Evolutionary conservation across 441 rosid species (phyloP).

Genomic region (Mallotus repandus): DNA sequence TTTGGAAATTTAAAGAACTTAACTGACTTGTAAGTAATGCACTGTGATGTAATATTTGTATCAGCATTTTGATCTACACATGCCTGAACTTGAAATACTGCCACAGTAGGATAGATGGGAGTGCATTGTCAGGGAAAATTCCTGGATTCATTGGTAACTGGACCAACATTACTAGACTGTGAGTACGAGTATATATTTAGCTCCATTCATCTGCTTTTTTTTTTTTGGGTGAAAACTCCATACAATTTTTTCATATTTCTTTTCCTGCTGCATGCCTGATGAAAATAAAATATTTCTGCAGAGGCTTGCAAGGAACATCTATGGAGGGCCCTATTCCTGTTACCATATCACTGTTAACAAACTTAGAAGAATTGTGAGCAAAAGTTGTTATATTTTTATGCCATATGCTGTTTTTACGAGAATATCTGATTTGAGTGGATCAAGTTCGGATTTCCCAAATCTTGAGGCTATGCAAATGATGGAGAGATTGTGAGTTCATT

Average conservation of each 20-base stretch:
- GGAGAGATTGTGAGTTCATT: constrained; percentile 47
- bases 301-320: constrained; percentile 78
- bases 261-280: not conserved
- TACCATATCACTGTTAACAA: constrained; percentile 48
- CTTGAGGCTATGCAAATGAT: constrained; percentile 32
- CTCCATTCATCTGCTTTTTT: not conserved
- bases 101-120: constrained; percentile 86
- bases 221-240: no score
- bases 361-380: constrained; percentile 54
- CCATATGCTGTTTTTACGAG: constrained; percentile 46
- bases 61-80: not conserved
- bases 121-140: constrained; percentile 60
- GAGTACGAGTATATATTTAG: constrained; percentile 43
- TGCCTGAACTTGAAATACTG: constrained; percentile 9
- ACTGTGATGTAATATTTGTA: not conserved
- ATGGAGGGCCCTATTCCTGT: constrained; percentile 87
- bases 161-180: constrained; percentile 59
- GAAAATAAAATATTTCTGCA: constrained; percentile 21
- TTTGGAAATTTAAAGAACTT: constrained; percentile 58
- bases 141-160: constrained; percentile 83
- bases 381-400: not conserved
- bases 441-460: constrained; percentile 52
- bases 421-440: constrained; percentile 68
- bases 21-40: constrained; percentile 64
- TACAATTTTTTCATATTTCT: no score